A percentile compares a stretch with the other conserved stretches of the same genome.
Evolutionary conservation across 805 yeast genomes (phyloP).

Genomic region (Candida anglica): DNA sequence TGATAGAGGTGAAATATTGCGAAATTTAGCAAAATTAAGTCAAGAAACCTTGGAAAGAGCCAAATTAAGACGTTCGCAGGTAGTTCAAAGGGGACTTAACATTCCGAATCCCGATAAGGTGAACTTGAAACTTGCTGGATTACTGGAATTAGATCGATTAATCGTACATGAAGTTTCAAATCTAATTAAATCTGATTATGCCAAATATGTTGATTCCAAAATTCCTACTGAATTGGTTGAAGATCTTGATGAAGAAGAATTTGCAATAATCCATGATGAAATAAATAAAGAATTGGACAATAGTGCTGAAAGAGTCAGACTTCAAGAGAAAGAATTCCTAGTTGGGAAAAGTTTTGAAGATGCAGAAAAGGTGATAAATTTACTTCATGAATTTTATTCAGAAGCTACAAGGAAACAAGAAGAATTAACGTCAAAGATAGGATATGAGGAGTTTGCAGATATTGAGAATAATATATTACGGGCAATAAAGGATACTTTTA

Average conservation of each 20-base stretch:
- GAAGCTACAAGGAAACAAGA: conserved; percentile 1
- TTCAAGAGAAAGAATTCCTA: no score
- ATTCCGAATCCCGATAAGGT: conserved; percentile 34
- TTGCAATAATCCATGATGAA: conserved; percentile 13
- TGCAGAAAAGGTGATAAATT: conserved; percentile 11
- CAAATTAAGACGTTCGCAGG: conserved; percentile 41
- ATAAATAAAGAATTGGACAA: conserved; percentile 7
- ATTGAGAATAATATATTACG: conserved; percentile 5
- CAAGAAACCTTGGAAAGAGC: conserved; percentile 25
- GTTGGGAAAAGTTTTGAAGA: conserved; percentile 7
- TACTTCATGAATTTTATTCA: conserved; percentile 15
- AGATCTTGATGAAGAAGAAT: conserved; percentile 28
- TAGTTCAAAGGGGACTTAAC: conserved; percentile 40
- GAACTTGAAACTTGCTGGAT: background rate
- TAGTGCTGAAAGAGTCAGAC: no score
- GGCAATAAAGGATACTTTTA: conserved; percentile 7
- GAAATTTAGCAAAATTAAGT: conserved; percentile 18
- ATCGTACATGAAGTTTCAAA: conserved; percentile 28
- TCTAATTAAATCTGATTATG: conserved; percentile 41
- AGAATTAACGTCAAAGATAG: conserved; percentile 1
- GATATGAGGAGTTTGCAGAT: conserved; percentile 5
- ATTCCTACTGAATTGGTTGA: conserved; percentile 14
- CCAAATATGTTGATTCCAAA: conserved; percentile 20
- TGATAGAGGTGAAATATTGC: conserved; percentile 21
- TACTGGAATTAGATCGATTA: conserved; percentile 9